phyloP scores from a whole-genome alignment of 345 rosid species.

The Salix exigua region DNA sequence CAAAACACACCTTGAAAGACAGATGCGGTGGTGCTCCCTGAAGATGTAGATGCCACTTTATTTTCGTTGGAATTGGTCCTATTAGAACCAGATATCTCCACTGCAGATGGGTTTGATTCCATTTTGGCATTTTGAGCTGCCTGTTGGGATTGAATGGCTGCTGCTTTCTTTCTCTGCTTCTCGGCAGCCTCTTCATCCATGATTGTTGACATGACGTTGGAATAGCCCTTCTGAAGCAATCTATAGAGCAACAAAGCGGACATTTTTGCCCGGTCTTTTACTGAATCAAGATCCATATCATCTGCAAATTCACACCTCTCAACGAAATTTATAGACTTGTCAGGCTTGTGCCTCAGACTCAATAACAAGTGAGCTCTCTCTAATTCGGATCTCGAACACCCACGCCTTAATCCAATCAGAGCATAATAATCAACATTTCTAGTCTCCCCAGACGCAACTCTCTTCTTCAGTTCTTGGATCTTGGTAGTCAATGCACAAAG shows the following conservation, averaged over 20 bases:
- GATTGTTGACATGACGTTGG: slow-evolving; percentile 51
- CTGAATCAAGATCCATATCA: slow-evolving; percentile 60
- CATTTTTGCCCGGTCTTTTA: slow-evolving; percentile 71
- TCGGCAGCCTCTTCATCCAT: slow-evolving; percentile 65
- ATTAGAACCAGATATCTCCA: slow-evolving; percentile 19
- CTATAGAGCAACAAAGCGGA: slow-evolving; percentile 78
- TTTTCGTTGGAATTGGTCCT: slow-evolving; percentile 20
- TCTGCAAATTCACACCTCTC: slow-evolving; percentile 79
- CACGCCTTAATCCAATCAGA: slow-evolving; percentile 76
- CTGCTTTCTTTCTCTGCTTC: slow-evolving; percentile 51
- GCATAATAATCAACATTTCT: slow-evolving; percentile 79
- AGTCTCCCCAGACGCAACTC: slow-evolving; percentile 75
- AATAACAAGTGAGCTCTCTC: slow-evolving; percentile 83
- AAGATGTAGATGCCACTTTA: slow-evolving; percentile 11
- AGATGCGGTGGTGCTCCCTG: slow-evolving; percentile 32
- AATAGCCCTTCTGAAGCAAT: slow-evolving; percentile 75
- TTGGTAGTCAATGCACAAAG: slow-evolving; percentile 61
- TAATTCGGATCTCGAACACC: slow-evolving; percentile 82
- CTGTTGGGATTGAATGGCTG: slow-evolving; percentile 43
- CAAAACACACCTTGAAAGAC: slow-evolving; percentile 88
- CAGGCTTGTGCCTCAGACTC: slow-evolving; percentile 75
- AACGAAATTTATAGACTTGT: slow-evolving; percentile 59
- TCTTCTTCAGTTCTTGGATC: slow-evolving; percentile 58
- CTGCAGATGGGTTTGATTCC: slow-evolving; percentile 16
- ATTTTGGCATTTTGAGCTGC: slow-evolving; percentile 23